Base-by-base conservation (phyloP, 805 yeast genomes). In the Ogataea dorogensis region DNA sequence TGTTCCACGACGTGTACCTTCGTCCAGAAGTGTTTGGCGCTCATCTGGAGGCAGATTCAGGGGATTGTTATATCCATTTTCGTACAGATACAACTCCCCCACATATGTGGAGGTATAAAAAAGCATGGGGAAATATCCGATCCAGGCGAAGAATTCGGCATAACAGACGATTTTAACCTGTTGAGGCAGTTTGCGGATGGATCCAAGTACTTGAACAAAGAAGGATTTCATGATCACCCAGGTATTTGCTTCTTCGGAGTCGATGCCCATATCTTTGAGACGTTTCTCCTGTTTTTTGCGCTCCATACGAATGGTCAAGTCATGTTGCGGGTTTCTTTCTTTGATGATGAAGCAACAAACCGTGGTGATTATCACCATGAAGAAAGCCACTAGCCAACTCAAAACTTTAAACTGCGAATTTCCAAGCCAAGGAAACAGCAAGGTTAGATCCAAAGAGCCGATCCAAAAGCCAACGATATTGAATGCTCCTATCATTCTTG, bases 71-170 rank as follows among this genome's bases (percentile, higher is more conserved):
- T 53, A 53, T 4, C 75, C 64, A 10, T 49, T 40, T 38, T 73
- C 73, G 27, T 53, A 61, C 20, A 65, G 58, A 56, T 74, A 77
- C 11, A 79, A 57, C 40, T 75, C 82, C 0, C 81, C 81, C 12
- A 79, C 82, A 53, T 77, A 79, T 0, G 82, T 76, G 2, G 84
- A 73, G 3, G 82, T 77, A 49, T 78, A 79, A 43, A 78, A 79
- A 18, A 79, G 51, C 72, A 79, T 69, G 2, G 81, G 81, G 58
- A 79, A 79, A 60, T 80, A 79, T 1, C 82, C 82, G 26, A 78
- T 71, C 84, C 84, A 79, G 1, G 83, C 83, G 54, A 74, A 74
- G 40, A 78, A 73, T 52, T 79, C 81, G 2, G 77, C 75, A 33
- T 58, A 61, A 46, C 81, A 78, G 3, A 77, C 74, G 1, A 65